phyloP scores from a whole-genome alignment of 2,329 filamentous ascomycete genomes.

The Paramyrothecium roridum region DNA sequence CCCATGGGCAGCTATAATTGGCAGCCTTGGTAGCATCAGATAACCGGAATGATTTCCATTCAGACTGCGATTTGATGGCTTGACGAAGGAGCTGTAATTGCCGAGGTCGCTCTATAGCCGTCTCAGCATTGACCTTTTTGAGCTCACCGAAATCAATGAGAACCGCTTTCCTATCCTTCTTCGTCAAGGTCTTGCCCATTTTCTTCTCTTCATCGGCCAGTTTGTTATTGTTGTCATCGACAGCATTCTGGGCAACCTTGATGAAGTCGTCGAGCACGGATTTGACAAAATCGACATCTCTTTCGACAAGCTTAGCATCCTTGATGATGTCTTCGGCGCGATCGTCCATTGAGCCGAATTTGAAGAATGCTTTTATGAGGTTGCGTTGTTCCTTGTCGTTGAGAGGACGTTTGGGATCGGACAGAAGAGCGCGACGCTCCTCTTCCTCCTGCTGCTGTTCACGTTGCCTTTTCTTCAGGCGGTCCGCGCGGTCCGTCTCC shows the following conservation, averaged over 20 bases:
- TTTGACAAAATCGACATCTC: conserved; percentile 77
- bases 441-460: conserved; percentile 67
- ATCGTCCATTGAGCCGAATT: conserved; percentile 87
- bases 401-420: conserved; percentile 85
- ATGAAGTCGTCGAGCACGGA: conserved; percentile 75
- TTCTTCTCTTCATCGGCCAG: conserved; percentile 80
- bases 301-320: conserved; percentile 79
- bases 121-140: conserved; percentile 94
- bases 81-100: conserved; percentile 83
- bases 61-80: conserved; percentile 62
- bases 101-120: conserved; percentile 83
- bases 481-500: conserved; percentile 62
- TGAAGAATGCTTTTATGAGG: conserved; percentile 84
- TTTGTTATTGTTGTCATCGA: conserved; percentile 66
- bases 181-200: conserved; percentile 77
- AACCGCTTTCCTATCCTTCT: conserved; percentile 97
- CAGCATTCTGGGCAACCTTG: conserved; percentile 50
- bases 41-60: conserved; percentile 79
- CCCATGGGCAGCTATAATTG: conserved; percentile 89
- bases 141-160: conserved; percentile 92
- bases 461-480: conserved; percentile 64
- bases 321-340: conserved; percentile 82
- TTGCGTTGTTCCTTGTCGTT: conserved; percentile 92
- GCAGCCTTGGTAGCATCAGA: conserved; percentile 90
- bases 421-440: conserved; percentile 68